Evolutionary conservation across 345 rosid species (phyloP), one percentile per base, ranked within the genome.

Genomic region (Ceriops decandra): DNA sequence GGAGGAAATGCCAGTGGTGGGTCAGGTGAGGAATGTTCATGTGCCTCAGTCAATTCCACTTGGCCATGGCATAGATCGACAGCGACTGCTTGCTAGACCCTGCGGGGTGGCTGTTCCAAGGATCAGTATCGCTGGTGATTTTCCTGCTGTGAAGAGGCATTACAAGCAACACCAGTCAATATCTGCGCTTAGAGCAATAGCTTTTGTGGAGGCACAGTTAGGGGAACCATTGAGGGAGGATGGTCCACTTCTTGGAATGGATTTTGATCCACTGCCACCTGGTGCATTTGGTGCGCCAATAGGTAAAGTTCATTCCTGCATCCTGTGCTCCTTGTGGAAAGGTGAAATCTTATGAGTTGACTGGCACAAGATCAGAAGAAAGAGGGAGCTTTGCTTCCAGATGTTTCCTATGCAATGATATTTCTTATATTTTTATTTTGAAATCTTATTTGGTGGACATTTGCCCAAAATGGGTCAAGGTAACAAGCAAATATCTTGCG

Each of bases 281-380:
- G 97, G 86, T 87, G 98, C 98, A 36, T 93, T 93, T 76, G 98
- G 97, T n/a, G 80, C 85, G 15, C 92, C 93, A 63, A 85, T 93
- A 68, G 96, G 97, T 89, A 77, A 64, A 64, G 26, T 64, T 60
- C 11, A 47, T 68, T 57, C 46, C 5, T 35, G 28, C 3, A 26
- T 15, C 17, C 7, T 22, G 17, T 35, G 33, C 22, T 60, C 52
- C 33, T 63, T 46, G 24, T 54, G 47, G 16, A 42, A 10, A 2
- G 24, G 22, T 54, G 5, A 22, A 54, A 21, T 54, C 47, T 42
- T 42, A 42, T 42, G 47, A 42, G 47, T 42, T 2, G 47, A 15
- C 15, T 42, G 17, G 15, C 47, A 42, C 16, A 42, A 10, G 47
- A 13, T 42, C 47, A 10, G 46, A 38, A 9, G 46, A 38, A 42